Base-by-base conservation (phyloP, 345 rosid species). In the Linum usitatissimum region DNA sequence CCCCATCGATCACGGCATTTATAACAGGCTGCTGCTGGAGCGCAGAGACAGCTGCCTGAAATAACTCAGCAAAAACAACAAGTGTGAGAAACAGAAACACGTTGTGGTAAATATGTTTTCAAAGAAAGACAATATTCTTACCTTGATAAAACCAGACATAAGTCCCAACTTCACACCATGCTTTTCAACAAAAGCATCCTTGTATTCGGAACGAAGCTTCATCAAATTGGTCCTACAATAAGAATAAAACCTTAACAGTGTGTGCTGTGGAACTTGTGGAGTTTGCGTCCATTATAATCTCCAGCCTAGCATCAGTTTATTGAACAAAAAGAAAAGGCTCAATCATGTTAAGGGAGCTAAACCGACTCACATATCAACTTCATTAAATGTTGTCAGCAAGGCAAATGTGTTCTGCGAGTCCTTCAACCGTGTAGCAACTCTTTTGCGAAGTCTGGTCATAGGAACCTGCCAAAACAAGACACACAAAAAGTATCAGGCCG, bases 1-100 rank as follows among this genome's bases (percentile, higher is more conserved):
- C 99, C 53, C 99, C 99, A 55, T 93, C 99, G 45, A 93, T 93
- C 57, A 93, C 99, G 63, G 99, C 99, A 87, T 93, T 93, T 34
- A 90, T 82, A 65, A 87, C 84, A 18, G 99, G 99, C 65, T 93
- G 99, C 70, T 87, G 77, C 77, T 87, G 96, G 59, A 93, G 97
- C 31, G 85, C 99, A 65, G 88, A 84, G n/a, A 93, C 90, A 55
- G 97, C 96, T 76, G 97, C 99, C 99, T 93, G 81, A 67, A 18
- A 18, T 55, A 55, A 20, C 7, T 12, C 14, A 18, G 21, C 18
- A 57, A 77, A 30, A 71, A 34, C 10, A 53, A 54, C 38, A 55
- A 10, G 5, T 19, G 58, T 48, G 40, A 56, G 30, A 61, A 6
- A 17, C 9, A 59, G 30, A 1, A 55, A 55, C 10, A 18, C 19